These are phyloP conservation scores for Yamadazyma ubonensis DNA, from an alignment of 805 yeast genomes.

Conservation along the genomic window DNA sequence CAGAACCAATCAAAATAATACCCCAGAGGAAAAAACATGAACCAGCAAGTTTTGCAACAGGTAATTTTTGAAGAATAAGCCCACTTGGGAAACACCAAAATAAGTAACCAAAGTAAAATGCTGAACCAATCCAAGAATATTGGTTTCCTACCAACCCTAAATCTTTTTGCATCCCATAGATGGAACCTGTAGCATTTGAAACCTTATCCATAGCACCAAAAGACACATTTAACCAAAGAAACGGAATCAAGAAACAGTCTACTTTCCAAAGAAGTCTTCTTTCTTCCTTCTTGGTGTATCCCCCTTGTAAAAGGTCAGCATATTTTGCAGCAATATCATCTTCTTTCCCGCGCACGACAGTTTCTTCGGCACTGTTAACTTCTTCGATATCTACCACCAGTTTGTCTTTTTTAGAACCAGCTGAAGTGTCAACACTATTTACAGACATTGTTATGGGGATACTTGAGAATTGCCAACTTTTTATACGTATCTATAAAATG, in stretches of 20 bases:
- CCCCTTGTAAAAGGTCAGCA: slow-evolving; percentile 15
- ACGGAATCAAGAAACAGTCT: slow-evolving; percentile 22
- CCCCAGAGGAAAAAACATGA: slow-evolving; percentile 21
- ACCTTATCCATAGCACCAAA: slow-evolving; percentile 29
- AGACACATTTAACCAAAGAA: slow-evolving; percentile 23
- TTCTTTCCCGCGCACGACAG: not conserved
- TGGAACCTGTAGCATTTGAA: slow-evolving; percentile 21
- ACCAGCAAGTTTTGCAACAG: slow-evolving; percentile 19
- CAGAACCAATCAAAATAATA: slow-evolving; percentile 32
- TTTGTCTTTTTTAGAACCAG: slow-evolving; percentile 6
- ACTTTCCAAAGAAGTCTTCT: slow-evolving; percentile 16
- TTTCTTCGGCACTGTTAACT: not conserved
- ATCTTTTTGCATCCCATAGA: slow-evolving; percentile 35
- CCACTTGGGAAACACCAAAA: slow-evolving; percentile 20
- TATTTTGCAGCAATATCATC: slow-evolving; percentile 15
- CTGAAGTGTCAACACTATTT: slow-evolving; percentile 1
- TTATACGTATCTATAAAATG: not conserved
- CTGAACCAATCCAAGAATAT: slow-evolving; percentile 41
- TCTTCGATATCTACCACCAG: slow-evolving; percentile 4
- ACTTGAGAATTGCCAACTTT: not conserved
- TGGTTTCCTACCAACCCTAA: slow-evolving; percentile 24
- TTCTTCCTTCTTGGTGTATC: slow-evolving; percentile 11
- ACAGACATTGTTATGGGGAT: not conserved
- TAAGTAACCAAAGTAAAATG: slow-evolving; percentile 46
- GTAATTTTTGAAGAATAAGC: slow-evolving; percentile 20